Conservation (phyloP, 805 yeast species). For the Myxozyma lipomycoides region DNA sequence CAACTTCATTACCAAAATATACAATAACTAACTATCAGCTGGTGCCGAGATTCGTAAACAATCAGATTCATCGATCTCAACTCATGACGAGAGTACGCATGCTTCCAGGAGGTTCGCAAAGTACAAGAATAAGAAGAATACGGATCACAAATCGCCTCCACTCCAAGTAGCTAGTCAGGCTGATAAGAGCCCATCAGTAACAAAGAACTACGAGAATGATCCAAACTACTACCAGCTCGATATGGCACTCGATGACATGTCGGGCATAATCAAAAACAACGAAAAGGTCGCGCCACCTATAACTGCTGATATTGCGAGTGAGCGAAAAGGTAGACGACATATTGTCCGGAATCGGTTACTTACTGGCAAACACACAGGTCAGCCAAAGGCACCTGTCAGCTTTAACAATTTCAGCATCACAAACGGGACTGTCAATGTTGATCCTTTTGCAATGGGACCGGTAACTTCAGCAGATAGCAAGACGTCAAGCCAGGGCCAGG, state of each 20-base stretch:
- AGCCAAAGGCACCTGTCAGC: not conserved
- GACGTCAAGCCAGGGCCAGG: slow-evolving; percentile 9
- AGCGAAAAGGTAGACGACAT: slow-evolving; percentile 14
- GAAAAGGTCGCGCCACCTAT: no score
- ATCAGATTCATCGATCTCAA: not conserved
- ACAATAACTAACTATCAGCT: no score
- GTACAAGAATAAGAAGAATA: slow-evolving; percentile 2
- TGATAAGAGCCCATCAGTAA: not conserved
- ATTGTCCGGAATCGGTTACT: slow-evolving; percentile 17
- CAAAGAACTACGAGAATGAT: not conserved
- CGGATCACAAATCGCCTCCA: not conserved
- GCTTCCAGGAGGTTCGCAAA: slow-evolving; percentile 1
- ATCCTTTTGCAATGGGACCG: slow-evolving; percentile 1
- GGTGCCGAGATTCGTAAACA: not conserved
- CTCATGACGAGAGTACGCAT: not conserved
- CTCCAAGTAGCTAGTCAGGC: not conserved
- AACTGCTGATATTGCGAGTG: not conserved
- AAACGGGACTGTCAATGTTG: not conserved
- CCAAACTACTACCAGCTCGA: slow-evolving; percentile 38
- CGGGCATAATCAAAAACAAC: slow-evolving; percentile 45
- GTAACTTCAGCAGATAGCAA: not conserved
- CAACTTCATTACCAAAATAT: no score
- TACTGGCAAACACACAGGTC: not conserved
- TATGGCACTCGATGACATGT: slow-evolving; percentile 49
- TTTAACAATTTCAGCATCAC: not conserved